Base-by-base conservation (phyloP, 306 rosid genomes). In the Citrullus colocynthis region DNA sequence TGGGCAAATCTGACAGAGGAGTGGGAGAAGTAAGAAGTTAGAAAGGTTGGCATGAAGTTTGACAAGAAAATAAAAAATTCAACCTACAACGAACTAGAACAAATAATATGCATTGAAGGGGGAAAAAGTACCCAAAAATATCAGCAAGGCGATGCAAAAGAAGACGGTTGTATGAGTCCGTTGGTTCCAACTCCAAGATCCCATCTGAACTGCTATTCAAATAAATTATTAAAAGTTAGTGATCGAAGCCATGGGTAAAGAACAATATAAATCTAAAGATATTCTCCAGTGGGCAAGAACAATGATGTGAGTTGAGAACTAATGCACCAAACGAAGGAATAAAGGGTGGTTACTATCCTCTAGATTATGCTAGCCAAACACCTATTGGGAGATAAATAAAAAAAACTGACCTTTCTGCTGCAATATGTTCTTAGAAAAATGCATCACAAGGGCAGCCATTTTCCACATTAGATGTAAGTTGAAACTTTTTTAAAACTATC, bases 111-210 rank as follows among this genome's bases (percentile, higher is more conserved):
- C 39, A 44, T 49, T 14, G 34, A 56, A 37, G 37, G 75, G 58
- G 64, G 79, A 76, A 74, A 74, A 67, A 4, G 54, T 85, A 95
- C 99, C 98, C 98, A 87, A 95, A 95, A 85, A 95, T 95, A 85
- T 95, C 99, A 48, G 99, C 97, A 85, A 95, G 97, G 64, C 97
- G 98, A 74, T 95, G 99, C 88, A 95, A 87, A 74, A 95, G 97
- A 86, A 92, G 97, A 81, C 99, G 99, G 52, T 85, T 88, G 85
- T 95, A 95, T 45, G 99, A 84, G 82, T 88, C 89, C 98, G 89
- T 95, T 62, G 99, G 97, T 88, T 95, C 91, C 86, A 95, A 85
- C 86, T 95, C 97, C 85, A 95, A 81, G 71, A 90, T 80, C 80
- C 93, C 90, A 77, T 87, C 87, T 72, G 90, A 85, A 87, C 99